Evolutionary conservation across 78 protist species (phyloP).

Genomic region (Dictyostelium intermedium): DNA sequence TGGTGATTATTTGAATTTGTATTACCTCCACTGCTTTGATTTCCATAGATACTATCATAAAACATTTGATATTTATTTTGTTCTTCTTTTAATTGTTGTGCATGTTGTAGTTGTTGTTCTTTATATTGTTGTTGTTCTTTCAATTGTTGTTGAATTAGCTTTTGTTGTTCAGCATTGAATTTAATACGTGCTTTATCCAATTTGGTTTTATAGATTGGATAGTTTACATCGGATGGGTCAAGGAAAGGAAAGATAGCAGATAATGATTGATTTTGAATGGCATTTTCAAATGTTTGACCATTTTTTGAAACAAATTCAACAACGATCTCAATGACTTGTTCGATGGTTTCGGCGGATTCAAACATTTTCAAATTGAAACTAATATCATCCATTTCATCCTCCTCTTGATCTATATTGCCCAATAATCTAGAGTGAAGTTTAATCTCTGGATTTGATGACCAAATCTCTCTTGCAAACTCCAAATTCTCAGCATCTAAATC

Average conservation of each 20-base stretch:
- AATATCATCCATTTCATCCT: constrained; percentile 15
- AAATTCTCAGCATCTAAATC: constrained; percentile 63
- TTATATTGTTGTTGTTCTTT: constrained; percentile 10
- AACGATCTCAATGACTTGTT: constrained; percentile 54
- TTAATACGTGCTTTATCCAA: constrained; percentile 10
- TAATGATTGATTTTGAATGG: constrained; percentile 42
- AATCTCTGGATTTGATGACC: constrained; percentile 64
- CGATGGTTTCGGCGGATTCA: constrained; percentile 30
- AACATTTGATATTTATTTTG: not conserved
- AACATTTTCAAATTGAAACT: constrained; percentile 21
- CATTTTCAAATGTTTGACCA: constrained; percentile 52
- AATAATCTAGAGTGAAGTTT: constrained; percentile 34
- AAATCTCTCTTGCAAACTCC: constrained; percentile 65
- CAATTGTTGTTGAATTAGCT: constrained; percentile 1
- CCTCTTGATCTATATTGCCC: not conserved
- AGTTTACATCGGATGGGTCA: not conserved
- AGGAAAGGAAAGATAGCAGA: constrained; percentile 25
- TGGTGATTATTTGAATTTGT: not conserved
- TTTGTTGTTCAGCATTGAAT: not conserved
- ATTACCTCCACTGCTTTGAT: not conserved
- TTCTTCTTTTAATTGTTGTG: not conserved
- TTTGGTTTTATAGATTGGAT: constrained; percentile 28
- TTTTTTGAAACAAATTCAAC: constrained; percentile 71
- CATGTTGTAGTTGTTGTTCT: constrained; percentile 15
- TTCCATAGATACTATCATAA: not conserved